A percentile compares a stretch with the other conserved stretches of the same genome.
Conservation (phyloP, 306 rosid species). For the Comarum palustre region DNA sequence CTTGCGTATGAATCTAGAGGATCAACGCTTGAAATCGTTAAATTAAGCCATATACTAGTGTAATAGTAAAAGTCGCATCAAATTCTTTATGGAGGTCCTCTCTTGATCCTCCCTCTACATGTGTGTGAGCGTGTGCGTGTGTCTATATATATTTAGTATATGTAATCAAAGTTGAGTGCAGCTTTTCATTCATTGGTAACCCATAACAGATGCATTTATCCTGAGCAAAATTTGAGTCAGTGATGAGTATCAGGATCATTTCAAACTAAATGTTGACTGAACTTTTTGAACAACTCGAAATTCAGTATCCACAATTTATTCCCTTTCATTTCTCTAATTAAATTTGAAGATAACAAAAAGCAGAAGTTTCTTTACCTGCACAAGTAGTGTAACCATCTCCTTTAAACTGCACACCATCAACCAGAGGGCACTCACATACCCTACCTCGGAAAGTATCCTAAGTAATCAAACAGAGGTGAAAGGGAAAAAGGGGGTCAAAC, state of each 20-base stretch:
- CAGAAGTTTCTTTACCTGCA: constrained; percentile 50
- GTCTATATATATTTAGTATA: too few relatives aligned
- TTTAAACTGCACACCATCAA: constrained; percentile 97
- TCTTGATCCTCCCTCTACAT: too few relatives aligned
- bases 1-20: too few relatives aligned
- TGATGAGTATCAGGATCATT: neutral
- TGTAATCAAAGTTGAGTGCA: neutral
- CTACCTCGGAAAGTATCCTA: constrained; percentile 99
- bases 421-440: constrained; percentile 90
- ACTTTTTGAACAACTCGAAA: neutral
- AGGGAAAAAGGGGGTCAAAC: neutral
- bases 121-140: too few relatives aligned
- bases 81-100: too few relatives aligned
- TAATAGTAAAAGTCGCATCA: too few relatives aligned
- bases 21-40: too few relatives aligned
- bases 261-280: neutral
- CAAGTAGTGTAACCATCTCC: constrained; percentile 96
- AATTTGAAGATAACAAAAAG: neutral
- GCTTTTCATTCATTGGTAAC: neutral
- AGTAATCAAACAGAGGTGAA: constrained; percentile 23
- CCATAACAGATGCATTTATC: neutral
- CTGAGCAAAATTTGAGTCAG: too few relatives aligned
- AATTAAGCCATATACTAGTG: too few relatives aligned
- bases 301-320: neutral
- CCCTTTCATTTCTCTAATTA: neutral